Percentiles rank a stretch among this genome's conserved stretches.
These are phyloP conservation scores for Baudoinia panamericana DNA, from an alignment of 495 filamentous ascomycete genomes.

Conservation along the genomic window DNA sequence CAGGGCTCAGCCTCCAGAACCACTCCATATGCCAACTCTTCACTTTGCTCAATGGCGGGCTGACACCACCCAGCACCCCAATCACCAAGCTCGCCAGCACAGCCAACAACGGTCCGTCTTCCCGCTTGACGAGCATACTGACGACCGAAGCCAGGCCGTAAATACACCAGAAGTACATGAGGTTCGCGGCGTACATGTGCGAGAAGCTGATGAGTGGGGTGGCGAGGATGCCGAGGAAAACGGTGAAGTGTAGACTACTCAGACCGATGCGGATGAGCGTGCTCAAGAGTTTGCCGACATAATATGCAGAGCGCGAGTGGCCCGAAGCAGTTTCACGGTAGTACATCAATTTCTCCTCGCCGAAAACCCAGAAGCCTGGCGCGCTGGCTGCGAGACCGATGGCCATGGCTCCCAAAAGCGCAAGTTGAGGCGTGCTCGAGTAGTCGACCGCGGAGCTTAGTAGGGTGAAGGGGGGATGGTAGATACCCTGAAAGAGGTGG, in stretches of 20 bases:
- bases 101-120: slow-evolving; percentile 23
- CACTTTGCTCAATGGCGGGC: slow-evolving; percentile 37
- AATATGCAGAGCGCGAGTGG: slow-evolving; percentile 43
- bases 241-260: slow-evolving; percentile 42
- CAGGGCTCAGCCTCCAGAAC: slow-evolving; percentile 42
- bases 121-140: slow-evolving; percentile 29
- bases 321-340: slow-evolving; percentile 40
- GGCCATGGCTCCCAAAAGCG: slow-evolving; percentile 37
- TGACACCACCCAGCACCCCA: slow-evolving; percentile 31
- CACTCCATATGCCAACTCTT: slow-evolving; percentile 41
- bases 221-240: slow-evolving; percentile 37
- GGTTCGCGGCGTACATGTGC: slow-evolving; percentile 34
- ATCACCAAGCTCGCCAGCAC: slow-evolving; percentile 20
- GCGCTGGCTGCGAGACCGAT: slow-evolving; percentile 42
- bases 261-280: slow-evolving; percentile 38
- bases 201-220: slow-evolving; percentile 37
- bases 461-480: slow-evolving; percentile 35
- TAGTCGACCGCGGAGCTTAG: slow-evolving; percentile 41
- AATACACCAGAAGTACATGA: slow-evolving; percentile 46
- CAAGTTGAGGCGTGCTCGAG: slow-evolving; percentile 35
- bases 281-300: slow-evolving; percentile 41
- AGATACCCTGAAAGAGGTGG: slow-evolving; percentile 40
- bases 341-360: slow-evolving; percentile 43
- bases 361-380: slow-evolving; percentile 42
- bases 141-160: slow-evolving; percentile 40